Conservation (phyloP, 2,329 filamentous ascomycete genomes). For the Pseudogymnoascus pannorum region DNA sequence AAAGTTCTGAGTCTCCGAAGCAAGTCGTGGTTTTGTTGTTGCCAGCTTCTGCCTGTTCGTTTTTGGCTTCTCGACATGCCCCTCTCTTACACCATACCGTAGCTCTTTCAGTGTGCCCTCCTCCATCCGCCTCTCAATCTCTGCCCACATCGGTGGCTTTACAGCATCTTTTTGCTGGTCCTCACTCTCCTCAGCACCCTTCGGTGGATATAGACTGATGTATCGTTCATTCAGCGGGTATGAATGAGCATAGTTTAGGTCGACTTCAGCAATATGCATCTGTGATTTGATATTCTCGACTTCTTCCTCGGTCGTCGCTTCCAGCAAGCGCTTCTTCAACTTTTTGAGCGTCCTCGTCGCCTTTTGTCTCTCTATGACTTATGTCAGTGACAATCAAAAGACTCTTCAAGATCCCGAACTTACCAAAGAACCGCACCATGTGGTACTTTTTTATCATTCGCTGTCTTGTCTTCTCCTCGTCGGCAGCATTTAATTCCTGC, state of each 20-base stretch:
- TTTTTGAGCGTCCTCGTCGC: slow-evolving; percentile 60
- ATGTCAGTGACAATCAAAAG: slow-evolving; percentile 13
- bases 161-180: slow-evolving; percentile 16
- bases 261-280: slow-evolving; percentile 64
- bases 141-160: slow-evolving; percentile 55
- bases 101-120: slow-evolving; percentile 37
- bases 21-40: slow-evolving; percentile 9
- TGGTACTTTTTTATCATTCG: slow-evolving; percentile 74
- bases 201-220: slow-evolving; percentile 51
- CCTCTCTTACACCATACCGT: slow-evolving; percentile 23
- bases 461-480: slow-evolving; percentile 53
- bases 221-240: slow-evolving; percentile 67
- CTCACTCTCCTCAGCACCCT: slow-evolving; percentile 31
- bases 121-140: slow-evolving; percentile 57
- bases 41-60: not conserved
- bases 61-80: slow-evolving; percentile 24
- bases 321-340: slow-evolving; percentile 49
- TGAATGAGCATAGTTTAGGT: slow-evolving; percentile 67
- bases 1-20: not conserved
- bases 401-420: slow-evolving; percentile 21
- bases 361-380: slow-evolving; percentile 59
- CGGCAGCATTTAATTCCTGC: slow-evolving; percentile 52
- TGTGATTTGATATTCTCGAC: slow-evolving; percentile 44
- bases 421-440: slow-evolving; percentile 80
- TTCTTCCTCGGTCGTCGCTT: slow-evolving; percentile 44